These are phyloP conservation scores for Rhizopogon sp. DNA, from an alignment of 768 basidiomycete genomes.

Conservation along the genomic window DNA sequence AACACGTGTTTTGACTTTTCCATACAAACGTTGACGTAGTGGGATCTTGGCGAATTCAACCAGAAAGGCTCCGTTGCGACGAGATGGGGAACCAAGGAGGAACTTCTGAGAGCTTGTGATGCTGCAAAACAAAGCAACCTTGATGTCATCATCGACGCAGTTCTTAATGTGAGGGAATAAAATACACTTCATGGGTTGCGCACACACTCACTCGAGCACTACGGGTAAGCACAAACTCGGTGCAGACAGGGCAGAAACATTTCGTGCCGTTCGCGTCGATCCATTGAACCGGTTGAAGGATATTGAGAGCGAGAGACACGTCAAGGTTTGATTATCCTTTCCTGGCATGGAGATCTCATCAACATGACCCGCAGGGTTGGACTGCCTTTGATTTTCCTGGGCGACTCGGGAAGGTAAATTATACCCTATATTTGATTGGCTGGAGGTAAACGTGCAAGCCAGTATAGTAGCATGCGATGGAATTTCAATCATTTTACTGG, in stretches of 20 bases:
- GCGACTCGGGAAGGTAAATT: constrained; percentile 59
- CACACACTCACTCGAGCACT: constrained; percentile 6
- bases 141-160: constrained; percentile 79
- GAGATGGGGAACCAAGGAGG: constrained; percentile 84
- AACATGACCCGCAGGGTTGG: constrained; percentile 53
- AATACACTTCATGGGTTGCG: not conserved
- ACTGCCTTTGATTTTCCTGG: constrained; percentile 85
- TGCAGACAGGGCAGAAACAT: constrained; percentile 69
- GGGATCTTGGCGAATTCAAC: constrained; percentile 84
- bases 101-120: constrained; percentile 65
- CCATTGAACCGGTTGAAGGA: constrained; percentile 59
- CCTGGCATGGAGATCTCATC: not conserved
- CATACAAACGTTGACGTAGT: constrained; percentile 36
- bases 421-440: constrained; percentile 9
- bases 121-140: constrained; percentile 66
- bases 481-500: constrained; percentile 78
- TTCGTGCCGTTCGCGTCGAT: constrained; percentile 68
- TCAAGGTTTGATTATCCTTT: constrained; percentile 46
- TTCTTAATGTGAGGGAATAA: constrained; percentile 64
- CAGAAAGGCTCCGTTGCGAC: constrained; percentile 70
- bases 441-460: not conserved
- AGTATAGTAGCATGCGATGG: constrained; percentile 77
- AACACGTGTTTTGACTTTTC: not conserved
- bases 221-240: constrained; percentile 71
- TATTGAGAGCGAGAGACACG: constrained; percentile 53